These are phyloP conservation scores for Cardiospermum halicacabum DNA, from an alignment of 345 rosid genomes.

Conservation along the genomic window DNA sequence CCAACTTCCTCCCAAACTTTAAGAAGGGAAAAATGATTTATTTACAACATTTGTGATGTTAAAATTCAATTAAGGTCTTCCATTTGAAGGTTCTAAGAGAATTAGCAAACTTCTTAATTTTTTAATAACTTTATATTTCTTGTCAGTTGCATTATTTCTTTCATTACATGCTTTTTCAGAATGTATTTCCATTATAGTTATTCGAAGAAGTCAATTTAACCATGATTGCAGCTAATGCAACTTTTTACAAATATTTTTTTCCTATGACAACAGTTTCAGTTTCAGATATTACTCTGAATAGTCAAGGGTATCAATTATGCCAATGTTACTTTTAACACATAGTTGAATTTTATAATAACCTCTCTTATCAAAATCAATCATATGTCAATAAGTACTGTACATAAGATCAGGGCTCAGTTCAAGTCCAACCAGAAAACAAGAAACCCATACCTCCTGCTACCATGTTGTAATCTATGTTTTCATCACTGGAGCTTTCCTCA, in stretches of 20 bases:
- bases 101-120: background rate
- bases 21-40: too few species aligned
- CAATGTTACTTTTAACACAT: background rate
- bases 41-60: background rate
- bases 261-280: background rate
- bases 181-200: background rate
- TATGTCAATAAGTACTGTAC: background rate
- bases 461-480: slow-evolving; percentile 70
- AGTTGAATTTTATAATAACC: background rate
- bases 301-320: background rate
- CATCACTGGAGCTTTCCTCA: slow-evolving; percentile 96
- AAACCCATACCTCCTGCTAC: slow-evolving; percentile 61
- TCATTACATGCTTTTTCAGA: background rate
- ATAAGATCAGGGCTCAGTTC: background rate
- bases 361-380: slow-evolving; percentile 5
- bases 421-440: slow-evolving; percentile 3
- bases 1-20: too few species aligned
- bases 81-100: background rate
- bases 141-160: background rate
- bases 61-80: too few species aligned
- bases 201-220: background rate
- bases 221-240: background rate
- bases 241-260: background rate
- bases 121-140: background rate
- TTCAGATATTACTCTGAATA: background rate